Percentiles rank a stretch among this genome's conserved stretches.
Evolutionary conservation across 2,329 filamentous ascomycete species (phyloP).

Genomic region (Byssoonygena ceratinophila): DNA sequence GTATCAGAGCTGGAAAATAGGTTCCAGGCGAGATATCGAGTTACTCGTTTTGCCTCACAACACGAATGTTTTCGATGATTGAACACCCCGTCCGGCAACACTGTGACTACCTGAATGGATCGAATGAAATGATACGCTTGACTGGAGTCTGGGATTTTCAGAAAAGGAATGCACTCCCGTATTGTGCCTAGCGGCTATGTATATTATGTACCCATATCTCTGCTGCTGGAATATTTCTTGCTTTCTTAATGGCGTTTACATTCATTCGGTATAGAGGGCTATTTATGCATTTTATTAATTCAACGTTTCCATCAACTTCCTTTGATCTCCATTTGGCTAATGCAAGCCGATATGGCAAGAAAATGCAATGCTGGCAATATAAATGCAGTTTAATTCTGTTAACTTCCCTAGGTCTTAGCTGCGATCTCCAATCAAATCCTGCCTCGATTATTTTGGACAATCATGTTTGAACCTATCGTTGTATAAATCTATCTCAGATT

Average conservation of each 20-base stretch:
- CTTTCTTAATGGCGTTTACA: slow-evolving; percentile 6
- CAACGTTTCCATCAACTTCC: neutral
- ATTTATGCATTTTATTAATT: slow-evolving; percentile 1
- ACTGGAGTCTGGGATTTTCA: neutral
- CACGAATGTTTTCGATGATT: neutral
- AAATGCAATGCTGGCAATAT: neutral
- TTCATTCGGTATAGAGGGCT: neutral
- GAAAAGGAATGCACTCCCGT: neutral
- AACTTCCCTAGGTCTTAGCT: too few species aligned
- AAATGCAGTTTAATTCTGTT: neutral
- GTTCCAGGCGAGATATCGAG: neutral
- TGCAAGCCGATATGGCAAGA: neutral
- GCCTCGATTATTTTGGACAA: neutral
- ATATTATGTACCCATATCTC: neutral
- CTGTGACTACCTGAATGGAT: neutral
- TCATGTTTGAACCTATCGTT: slow-evolving; percentile 15
- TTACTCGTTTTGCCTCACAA: neutral
- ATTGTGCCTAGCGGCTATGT: neutral
- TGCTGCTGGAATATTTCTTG: neutral
- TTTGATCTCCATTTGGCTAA: neutral
- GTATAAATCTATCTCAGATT: slow-evolving; percentile 11
- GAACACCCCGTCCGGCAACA: neutral
- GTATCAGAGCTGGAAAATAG: neutral
- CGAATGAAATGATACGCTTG: neutral
- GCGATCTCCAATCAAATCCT: neutral